Evolutionary conservation across 768 basidiomycete species (phyloP).

Genomic region (Lactarius sp.): DNA sequence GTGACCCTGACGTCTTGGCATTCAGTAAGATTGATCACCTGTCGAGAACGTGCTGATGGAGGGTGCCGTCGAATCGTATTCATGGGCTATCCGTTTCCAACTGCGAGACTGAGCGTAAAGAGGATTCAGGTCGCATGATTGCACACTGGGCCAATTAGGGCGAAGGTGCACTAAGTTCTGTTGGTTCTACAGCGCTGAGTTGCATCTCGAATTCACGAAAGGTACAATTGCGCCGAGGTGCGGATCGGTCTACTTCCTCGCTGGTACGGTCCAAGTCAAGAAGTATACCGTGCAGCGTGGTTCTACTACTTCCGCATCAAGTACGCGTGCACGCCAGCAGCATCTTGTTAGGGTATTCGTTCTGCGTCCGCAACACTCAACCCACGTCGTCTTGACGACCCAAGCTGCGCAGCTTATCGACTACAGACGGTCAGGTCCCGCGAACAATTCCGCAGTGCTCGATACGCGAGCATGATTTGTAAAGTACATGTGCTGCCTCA

Average conservation of each 20-base stretch:
- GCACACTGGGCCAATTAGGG: background rate
- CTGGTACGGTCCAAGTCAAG: background rate
- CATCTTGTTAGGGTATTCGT: too few species aligned
- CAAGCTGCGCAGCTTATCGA: background rate
- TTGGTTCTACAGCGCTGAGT: background rate
- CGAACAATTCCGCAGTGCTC: background rate
- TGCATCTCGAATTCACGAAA: background rate
- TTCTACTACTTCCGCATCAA: background rate
- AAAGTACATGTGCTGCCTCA: background rate
- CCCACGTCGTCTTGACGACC: background rate
- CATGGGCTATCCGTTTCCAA: background rate
- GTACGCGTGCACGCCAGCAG: background rate
- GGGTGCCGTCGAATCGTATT: background rate
- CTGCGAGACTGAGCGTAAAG: background rate
- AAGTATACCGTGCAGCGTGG: background rate
- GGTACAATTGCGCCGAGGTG: background rate
- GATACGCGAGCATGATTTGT: background rate
- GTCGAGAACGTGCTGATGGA: background rate
- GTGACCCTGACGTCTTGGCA: background rate
- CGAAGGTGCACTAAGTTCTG: background rate
- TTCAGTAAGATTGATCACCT: background rate
- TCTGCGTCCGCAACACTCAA: background rate
- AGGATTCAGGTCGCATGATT: background rate
- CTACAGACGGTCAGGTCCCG: background rate
- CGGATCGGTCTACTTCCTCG: background rate